A percentile compares a stretch with the other conserved stretches of the same genome.
Evolutionary conservation across 768 basidiomycete genomes (phyloP).

Genomic region (Termitomyces sp.): DNA sequence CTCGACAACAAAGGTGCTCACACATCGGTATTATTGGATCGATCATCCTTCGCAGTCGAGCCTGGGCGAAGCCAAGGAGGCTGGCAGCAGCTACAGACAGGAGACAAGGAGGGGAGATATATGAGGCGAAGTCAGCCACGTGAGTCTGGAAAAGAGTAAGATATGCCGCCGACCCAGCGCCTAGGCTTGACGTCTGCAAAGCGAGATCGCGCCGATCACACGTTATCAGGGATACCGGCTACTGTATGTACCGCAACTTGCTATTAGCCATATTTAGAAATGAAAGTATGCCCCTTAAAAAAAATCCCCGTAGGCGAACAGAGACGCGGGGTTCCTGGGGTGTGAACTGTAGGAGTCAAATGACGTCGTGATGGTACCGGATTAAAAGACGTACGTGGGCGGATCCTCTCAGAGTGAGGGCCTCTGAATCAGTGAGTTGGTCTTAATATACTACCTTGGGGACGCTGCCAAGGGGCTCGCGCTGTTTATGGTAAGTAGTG

Average conservation of each 20-base stretch:
- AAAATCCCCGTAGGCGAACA: background rate
- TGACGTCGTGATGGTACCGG: constrained; percentile 1
- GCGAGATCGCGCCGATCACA: background rate
- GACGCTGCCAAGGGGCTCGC: background rate
- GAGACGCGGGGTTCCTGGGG: background rate
- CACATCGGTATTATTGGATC: background rate
- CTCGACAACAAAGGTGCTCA: no score
- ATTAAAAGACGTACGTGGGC: background rate
- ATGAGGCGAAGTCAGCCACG: background rate
- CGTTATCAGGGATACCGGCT: background rate
- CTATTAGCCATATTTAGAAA: background rate
- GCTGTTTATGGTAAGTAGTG: background rate
- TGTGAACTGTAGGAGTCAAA: background rate
- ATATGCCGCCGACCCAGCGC: background rate
- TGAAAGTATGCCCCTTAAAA: background rate
- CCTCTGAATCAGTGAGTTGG: background rate
- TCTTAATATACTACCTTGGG: background rate
- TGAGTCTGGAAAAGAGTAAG: background rate
- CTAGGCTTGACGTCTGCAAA: background rate
- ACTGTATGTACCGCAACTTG: background rate
- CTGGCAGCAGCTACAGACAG: background rate
- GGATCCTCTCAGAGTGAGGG: background rate
- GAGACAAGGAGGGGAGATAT: background rate
- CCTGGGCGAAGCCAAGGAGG: background rate
- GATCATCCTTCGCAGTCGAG: background rate